Evolutionary conservation across 2,329 filamentous ascomycete genomes (phyloP).

Genomic region (Venturia pyrina): DNA sequence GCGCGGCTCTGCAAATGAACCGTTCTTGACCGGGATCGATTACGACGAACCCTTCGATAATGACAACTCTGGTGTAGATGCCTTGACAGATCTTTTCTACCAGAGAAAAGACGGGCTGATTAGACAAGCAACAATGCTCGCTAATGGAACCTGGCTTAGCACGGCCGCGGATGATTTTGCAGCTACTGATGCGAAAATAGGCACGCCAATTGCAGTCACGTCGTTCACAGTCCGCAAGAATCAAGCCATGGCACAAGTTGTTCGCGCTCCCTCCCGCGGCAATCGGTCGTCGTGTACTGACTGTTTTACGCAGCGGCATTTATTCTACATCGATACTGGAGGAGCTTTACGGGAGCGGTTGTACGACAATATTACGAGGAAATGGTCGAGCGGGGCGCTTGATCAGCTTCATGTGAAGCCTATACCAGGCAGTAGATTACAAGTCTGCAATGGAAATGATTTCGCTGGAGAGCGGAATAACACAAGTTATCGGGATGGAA

Average conservation of each 20-base stretch:
- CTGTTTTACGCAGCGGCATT: background rate
- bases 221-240: constrained; percentile 4
- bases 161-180: background rate
- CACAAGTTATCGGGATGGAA: constrained; percentile 4
- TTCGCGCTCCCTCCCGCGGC: background rate
- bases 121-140: constrained; percentile 1
- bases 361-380: background rate
- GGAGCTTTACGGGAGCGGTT: background rate
- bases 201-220: constrained; percentile 4
- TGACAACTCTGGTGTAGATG: background rate
- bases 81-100: constrained; percentile 1
- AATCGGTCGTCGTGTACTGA: constrained; percentile 1
- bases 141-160: background rate
- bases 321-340: background rate
- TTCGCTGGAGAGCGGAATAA: background rate
- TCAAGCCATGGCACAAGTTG: background rate
- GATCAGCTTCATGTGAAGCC: constrained; percentile 1
- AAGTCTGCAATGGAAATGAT: constrained; percentile 1
- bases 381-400: background rate
- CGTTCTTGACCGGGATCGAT: background rate
- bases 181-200: background rate
- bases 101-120: constrained; percentile 1
- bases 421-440: background rate
- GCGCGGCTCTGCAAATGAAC: background rate
- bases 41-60: constrained; percentile 3